A percentile compares a stretch with the other conserved stretches of the same genome.
phyloP scores from a whole-genome alignment of 2,329 filamentous ascomycete genomes.

The Thelonectria rubi region DNA sequence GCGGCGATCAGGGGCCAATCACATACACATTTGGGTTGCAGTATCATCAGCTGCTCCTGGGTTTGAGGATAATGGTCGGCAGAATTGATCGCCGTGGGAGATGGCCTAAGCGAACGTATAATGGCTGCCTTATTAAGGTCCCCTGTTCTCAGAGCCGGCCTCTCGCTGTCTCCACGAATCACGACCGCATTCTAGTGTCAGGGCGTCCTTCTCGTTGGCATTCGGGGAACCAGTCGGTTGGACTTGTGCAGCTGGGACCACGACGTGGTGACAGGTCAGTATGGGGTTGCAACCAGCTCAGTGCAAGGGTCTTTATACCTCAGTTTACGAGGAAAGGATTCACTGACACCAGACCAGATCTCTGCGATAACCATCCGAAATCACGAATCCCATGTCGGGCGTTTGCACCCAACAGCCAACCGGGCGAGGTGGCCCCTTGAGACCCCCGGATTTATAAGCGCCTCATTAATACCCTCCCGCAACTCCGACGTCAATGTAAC shows the following conservation, averaged over 20 bases:
- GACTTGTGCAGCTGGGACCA: slow-evolving; percentile 9
- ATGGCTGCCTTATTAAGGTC: neutral
- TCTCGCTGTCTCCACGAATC: slow-evolving; percentile 13
- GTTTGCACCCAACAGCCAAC: slow-evolving; percentile 13
- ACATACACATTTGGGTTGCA: slow-evolving; percentile 6
- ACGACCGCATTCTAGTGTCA: slow-evolving; percentile 2
- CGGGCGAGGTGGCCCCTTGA: slow-evolving; percentile 4
- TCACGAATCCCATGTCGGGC: neutral
- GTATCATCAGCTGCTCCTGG: slow-evolving; percentile 9
- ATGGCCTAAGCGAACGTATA: slow-evolving; percentile 21
- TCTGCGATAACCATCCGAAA: neutral
- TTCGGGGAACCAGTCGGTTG: slow-evolving; percentile 2
- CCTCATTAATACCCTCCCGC: slow-evolving; percentile 27
- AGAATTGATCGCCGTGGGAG: slow-evolving; percentile 15
- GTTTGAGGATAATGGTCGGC: slow-evolving; percentile 2
- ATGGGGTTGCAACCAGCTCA: slow-evolving; percentile 6
- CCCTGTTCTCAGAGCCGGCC: slow-evolving; percentile 8
- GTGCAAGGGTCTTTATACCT: neutral
- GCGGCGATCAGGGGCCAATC: slow-evolving; percentile 20
- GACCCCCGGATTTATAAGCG: slow-evolving; percentile 36
- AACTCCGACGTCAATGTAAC: slow-evolving; percentile 32
- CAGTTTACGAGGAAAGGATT: too few relatives aligned
- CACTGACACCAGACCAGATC: neutral
- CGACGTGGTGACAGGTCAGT: slow-evolving; percentile 7
- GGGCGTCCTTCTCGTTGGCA: neutral